These are phyloP conservation scores for Juglanconis oblonga DNA, from an alignment of 2,329 filamentous ascomycete species.

Conservation along the genomic window DNA sequence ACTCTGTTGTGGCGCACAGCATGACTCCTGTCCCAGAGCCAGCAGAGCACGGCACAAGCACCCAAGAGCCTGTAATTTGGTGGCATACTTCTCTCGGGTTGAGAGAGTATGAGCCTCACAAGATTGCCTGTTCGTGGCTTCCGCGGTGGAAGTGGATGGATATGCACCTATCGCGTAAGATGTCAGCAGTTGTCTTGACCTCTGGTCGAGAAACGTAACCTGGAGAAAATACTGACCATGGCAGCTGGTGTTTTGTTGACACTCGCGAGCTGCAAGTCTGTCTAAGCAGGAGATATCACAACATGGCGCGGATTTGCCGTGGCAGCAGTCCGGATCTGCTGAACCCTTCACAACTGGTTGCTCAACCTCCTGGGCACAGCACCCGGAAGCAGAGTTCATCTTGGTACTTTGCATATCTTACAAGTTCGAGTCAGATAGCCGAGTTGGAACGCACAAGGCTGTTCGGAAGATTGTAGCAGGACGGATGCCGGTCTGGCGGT, in stretches of 20 bases:
- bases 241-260: background rate
- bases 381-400: no score
- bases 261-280: background rate
- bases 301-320: background rate
- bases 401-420: no score
- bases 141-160: background rate
- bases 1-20: slow-evolving; percentile 36
- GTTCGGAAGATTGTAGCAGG: no score
- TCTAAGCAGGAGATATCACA: background rate
- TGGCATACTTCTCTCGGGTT: slow-evolving; percentile 36
- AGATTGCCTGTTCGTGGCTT: slow-evolving; percentile 22
- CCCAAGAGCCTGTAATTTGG: slow-evolving; percentile 44
- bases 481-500: no score
- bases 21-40: slow-evolving; percentile 49
- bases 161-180: slow-evolving; percentile 11
- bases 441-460: no score
- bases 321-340: background rate
- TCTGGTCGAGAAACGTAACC: no score
- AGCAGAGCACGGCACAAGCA: slow-evolving; percentile 53
- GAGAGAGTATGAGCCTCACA: slow-evolving; percentile 36
- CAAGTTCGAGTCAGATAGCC: no score
- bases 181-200: background rate
- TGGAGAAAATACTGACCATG: background rate
- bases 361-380: background rate
- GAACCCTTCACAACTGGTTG: background rate